Conservation (phyloP, 192 early-diverging fungal genomes). For the Coemansia sp. region DNA sequence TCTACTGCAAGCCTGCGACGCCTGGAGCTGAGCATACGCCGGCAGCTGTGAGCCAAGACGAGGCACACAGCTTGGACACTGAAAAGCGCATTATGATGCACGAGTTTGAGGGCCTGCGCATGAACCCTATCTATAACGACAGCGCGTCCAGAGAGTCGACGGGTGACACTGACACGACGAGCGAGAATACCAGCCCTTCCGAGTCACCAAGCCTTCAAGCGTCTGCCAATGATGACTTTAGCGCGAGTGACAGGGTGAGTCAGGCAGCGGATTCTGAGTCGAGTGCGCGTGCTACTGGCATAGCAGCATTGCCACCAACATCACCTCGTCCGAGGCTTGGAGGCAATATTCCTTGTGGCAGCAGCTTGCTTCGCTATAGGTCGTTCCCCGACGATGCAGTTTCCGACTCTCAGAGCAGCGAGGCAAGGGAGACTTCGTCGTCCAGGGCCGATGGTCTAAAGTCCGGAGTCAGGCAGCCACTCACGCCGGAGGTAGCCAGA, state of each 20-base stretch:
- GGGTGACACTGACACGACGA: conserved; percentile 18
- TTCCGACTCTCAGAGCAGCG: too few species aligned
- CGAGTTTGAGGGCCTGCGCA: conserved; percentile 38
- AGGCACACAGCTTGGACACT: conserved; percentile 47
- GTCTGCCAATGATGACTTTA: conserved; percentile 19
- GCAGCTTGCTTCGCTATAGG: too few species aligned
- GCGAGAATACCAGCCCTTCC: conserved; percentile 13
- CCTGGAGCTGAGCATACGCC: conserved; percentile 17
- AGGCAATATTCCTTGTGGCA: too few species aligned
- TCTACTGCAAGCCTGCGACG: conserved; percentile 17
- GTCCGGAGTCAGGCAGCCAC: background rate
- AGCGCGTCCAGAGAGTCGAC: conserved; percentile 30
- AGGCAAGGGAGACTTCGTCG: background rate
- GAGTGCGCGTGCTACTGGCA: too few species aligned
- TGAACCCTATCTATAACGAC: conserved; percentile 46
- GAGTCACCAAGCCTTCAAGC: conserved; percentile 9
- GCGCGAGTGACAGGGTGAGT: background rate
- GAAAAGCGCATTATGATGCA: conserved; percentile 33
- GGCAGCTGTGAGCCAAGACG: conserved; percentile 25
- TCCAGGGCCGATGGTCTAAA: background rate
- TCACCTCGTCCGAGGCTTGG: too few species aligned
- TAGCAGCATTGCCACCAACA: too few species aligned
- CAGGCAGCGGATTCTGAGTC: background rate
- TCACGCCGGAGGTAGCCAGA: conserved; percentile 13
- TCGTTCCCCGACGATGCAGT: too few species aligned